phyloP scores from a whole-genome alignment of 1,284 basidiomycete species.

The Apiotrichum mycotoxinovorans region DNA sequence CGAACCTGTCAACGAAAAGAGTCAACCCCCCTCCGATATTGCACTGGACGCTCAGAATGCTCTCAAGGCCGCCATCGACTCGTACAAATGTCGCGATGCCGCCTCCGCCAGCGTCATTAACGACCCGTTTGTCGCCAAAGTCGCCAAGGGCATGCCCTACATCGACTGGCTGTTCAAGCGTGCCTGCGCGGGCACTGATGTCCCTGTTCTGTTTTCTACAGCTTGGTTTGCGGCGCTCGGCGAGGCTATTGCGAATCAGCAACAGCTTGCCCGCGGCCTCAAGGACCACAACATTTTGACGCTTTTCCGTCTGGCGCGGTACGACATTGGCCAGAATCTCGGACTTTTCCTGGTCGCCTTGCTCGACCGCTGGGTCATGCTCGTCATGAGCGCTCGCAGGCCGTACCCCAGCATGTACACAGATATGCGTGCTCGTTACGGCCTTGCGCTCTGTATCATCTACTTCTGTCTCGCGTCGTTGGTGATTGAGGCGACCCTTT shows the following conservation, averaged over 20 bases:
- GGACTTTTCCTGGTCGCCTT: slow-evolving; percentile 15
- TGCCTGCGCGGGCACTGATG: not conserved
- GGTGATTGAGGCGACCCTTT: slow-evolving; percentile 11
- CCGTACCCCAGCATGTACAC: slow-evolving; percentile 9
- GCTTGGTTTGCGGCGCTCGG: slow-evolving; percentile 12
- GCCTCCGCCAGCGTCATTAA: not conserved
- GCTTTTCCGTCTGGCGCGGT: slow-evolving; percentile 8
- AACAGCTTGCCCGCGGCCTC: slow-evolving; percentile 11
- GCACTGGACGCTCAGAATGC: not conserved
- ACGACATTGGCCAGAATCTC: slow-evolving; percentile 11
- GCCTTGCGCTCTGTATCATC: slow-evolving; percentile 18
- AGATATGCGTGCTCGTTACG: slow-evolving; percentile 8
- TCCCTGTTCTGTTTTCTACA: slow-evolving; percentile 6
- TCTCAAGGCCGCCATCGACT: slow-evolving; percentile 1
- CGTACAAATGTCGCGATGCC: not conserved
- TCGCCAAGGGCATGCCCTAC: slow-evolving; percentile 4
- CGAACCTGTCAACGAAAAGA: not conserved
- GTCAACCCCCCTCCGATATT: not conserved
- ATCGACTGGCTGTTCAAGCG: slow-evolving; percentile 12
- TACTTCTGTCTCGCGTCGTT: slow-evolving; percentile 14
- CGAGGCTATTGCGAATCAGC: slow-evolving; percentile 5
- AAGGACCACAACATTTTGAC: slow-evolving; percentile 14
- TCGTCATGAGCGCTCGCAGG: slow-evolving; percentile 11
- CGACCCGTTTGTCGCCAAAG: slow-evolving; percentile 7
- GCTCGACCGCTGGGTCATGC: slow-evolving; percentile 15